Evolutionary conservation across 108 stramenopile species (phyloP), one percentile per base, ranked within the genome.

Genomic region (Bacterosira constricta): DNA sequence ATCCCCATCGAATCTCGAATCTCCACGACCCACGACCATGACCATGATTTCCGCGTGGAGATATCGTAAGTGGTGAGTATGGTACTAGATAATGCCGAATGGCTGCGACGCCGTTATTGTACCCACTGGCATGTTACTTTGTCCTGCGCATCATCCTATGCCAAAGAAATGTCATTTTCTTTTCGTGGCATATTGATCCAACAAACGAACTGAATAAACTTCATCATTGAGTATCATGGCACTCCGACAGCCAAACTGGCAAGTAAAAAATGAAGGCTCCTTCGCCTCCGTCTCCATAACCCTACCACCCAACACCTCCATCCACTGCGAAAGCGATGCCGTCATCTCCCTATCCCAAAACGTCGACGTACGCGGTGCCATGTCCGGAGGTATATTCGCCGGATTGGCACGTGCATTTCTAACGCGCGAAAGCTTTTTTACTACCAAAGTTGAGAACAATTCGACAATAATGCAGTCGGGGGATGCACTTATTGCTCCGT

Each of bases 251-350:
- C 46, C 63, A 13, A 9, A 25, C 6, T 64, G 63, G 63, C 44
- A 46, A 64, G 63, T 64, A 6, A 47, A 64, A 50, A 64, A 64
- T 31, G 44, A 46, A 17, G 63, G 63, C 9, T 49, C 45, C 45
- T 64, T 64, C 63, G 63, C 63, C 27, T 64, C 63, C 6, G 63
- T 64, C 31, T 11, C 6, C 44, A 47, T 64, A 4, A 38, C 45
- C 46, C 46, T 64, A 13, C 63, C 63, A n/a, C 47, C 63, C 13
- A 25, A 23, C 6, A 30, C 63, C n/a, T 6, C 11, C 10, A 27
- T 64, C 30, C 44, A 64, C 41, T 64, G 63, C 47, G 63, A 64
- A 31, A 49, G 45, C 46, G 63, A 64, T 49, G 63, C 63, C 37
- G 63, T 64, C 7, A 45, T 64, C 6, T 27, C 63, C 3, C 26